Evolutionary conservation across 1,284 basidiomycete species (phyloP).

Genomic region (Moniliella sp.): DNA sequence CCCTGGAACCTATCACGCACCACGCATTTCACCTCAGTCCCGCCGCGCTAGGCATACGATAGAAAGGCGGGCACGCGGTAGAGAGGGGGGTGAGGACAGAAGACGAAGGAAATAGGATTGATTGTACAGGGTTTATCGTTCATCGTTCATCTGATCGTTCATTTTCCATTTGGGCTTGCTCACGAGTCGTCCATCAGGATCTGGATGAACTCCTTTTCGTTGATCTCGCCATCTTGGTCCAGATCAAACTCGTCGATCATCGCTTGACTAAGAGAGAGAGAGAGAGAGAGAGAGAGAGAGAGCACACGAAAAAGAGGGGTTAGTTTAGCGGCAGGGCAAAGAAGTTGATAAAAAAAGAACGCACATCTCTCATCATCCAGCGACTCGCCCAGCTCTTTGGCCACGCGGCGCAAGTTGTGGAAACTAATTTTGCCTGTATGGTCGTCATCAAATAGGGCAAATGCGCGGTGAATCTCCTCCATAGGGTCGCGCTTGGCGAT

Average conservation of each 20-base stretch:
- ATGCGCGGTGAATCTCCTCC: slow-evolving; percentile 84
- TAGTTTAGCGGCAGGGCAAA: too few species aligned
- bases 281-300: too few species aligned
- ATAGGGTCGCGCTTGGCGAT: slow-evolving; percentile 81
- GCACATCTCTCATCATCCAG: slow-evolving; percentile 94
- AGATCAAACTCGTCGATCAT: slow-evolving; percentile 99
- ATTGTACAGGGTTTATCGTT: too few species aligned
- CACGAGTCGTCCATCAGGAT: slow-evolving; percentile 76
- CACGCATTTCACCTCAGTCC: too few species aligned
- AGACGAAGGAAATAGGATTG: too few species aligned
- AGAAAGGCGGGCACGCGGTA: too few species aligned
- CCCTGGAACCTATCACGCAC: too few species aligned
- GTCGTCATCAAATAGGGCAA: slow-evolving; percentile 89
- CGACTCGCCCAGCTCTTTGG: slow-evolving; percentile 86
- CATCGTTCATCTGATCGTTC: too few species aligned
- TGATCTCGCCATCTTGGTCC: slow-evolving; percentile 93
- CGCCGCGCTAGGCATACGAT: too few species aligned
- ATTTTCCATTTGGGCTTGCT: not conserved
- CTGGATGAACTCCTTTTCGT: slow-evolving; percentile 72
- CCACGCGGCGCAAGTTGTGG: slow-evolving; percentile 71
- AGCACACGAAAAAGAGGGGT: too few species aligned
- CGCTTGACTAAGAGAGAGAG: slow-evolving; percentile 51
- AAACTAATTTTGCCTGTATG: slow-evolving; percentile 80
- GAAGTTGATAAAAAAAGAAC: too few species aligned
- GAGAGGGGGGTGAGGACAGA: too few species aligned